phyloP scores from a whole-genome alignment of 306 rosid species.

The Aeschynomene evenia region DNA sequence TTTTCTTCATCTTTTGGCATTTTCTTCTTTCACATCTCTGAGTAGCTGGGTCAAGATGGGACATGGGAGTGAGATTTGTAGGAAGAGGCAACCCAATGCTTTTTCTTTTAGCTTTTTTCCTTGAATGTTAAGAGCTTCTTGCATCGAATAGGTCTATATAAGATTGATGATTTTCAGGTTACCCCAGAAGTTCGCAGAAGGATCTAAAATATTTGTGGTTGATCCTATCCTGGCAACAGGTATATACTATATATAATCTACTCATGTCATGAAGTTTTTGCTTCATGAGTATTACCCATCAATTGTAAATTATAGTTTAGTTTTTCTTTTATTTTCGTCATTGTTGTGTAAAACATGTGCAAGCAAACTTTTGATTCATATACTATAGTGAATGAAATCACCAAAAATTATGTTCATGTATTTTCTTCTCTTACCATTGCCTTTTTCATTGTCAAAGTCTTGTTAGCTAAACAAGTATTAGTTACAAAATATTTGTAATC shows the following conservation, averaged over 20 bases:
- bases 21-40: conserved; percentile 10
- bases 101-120: conserved; percentile 14
- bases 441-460: no score
- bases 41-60: not conserved
- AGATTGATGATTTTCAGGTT: conserved; percentile 46
- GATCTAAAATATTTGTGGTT: conserved; percentile 74
- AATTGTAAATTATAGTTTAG: not conserved
- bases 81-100: not conserved
- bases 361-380: not conserved
- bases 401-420: not conserved
- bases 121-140: not conserved
- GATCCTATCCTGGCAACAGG: conserved; percentile 99
- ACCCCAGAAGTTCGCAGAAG: conserved; percentile 71
- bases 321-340: no score
- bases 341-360: not conserved
- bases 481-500: no score
- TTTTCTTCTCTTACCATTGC: not conserved
- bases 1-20: not conserved
- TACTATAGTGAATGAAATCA: not conserved
- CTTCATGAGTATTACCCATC: conserved; percentile 8
- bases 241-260: conserved; percentile 29
- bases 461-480: no score
- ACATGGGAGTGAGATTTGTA: not conserved
- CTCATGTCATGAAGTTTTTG: conserved; percentile 23
- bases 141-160: not conserved